Evolutionary conservation across 75 land plant genomes (phyloP), one percentile per base, ranked within the genome.

Genomic region (Larix kaempferi): DNA sequence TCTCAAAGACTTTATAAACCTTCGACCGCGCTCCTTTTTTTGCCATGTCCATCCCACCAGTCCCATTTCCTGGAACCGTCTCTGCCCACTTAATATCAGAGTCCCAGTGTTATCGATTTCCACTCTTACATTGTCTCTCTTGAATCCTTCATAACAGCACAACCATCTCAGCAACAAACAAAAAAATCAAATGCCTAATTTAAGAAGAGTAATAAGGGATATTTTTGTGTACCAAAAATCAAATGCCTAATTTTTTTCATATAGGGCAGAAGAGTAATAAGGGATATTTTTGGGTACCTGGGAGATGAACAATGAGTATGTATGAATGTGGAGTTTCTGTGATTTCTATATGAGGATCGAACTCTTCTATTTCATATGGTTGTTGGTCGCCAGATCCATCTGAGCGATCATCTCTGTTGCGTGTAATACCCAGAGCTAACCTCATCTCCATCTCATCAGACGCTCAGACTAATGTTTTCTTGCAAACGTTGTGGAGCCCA

Each of bases 71-170:
- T 67, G 22, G 11, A 67, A 39, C 16, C 37, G n/a, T 39, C 72
- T 67, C 39, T 67, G 44, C 21, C 72, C 72, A 1, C 72, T 67
- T 21, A 69, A 69, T n/a, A 69, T 69, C 25, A 69, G 52, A 39
- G 72, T 37, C 44, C 49, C 72, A 13, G 72, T 39, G 6, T 69
- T n/a, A 69, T 69, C 44, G 17, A 69, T 69, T 7, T 69, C 72
- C 72, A 69, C 72, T 69, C 52, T 39, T 39, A 69, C 72, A 69
- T 69, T 69, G 11, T 69, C 49, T 22, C 39, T 69, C 49, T 11
- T n/a, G 41, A 69, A 69, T 69, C 72, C 72, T 69, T 69, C 72
- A 41, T 1, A 33, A 69, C 52, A 49, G 8, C 52, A 49, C 2
- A 0, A 2, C 52, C 49, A 44, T 44, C 6, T 44, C 49, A 35